phyloP scores from a whole-genome alignment of 371 early-diverging fungal species.

The Apophysomyces trapeziformis region DNA sequence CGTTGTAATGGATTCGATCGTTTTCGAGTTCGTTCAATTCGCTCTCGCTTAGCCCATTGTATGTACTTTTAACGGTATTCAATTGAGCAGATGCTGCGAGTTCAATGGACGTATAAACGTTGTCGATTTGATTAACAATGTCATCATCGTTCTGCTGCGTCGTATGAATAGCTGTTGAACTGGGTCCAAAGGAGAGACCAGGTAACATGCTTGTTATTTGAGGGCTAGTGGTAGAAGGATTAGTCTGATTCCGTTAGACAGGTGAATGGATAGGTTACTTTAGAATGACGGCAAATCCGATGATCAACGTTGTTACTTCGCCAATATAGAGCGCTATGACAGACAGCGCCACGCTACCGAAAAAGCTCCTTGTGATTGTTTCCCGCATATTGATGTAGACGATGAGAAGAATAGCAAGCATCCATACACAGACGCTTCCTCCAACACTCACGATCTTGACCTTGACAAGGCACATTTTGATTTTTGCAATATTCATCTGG shows the following conservation, averaged over 20 bases:
- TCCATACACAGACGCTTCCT: slow-evolving; percentile 28
- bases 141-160: slow-evolving; percentile 4
- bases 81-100: neutral
- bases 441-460: slow-evolving; percentile 25
- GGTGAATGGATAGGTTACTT: slow-evolving; percentile 27
- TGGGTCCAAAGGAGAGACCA: slow-evolving; percentile 8
- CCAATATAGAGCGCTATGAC: slow-evolving; percentile 37
- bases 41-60: neutral
- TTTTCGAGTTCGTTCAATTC: slow-evolving; percentile 20
- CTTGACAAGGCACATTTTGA: slow-evolving; percentile 36
- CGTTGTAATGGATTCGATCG: slow-evolving; percentile 37
- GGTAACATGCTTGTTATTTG: slow-evolving; percentile 23
- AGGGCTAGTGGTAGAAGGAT: slow-evolving; percentile 12
- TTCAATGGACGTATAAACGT: neutral
- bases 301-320: slow-evolving; percentile 30
- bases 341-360: slow-evolving; percentile 27
- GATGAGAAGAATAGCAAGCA: slow-evolving; percentile 30
- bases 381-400: slow-evolving; percentile 33
- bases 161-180: slow-evolving; percentile 5
- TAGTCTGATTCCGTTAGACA: neutral
- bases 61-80: neutral
- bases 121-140: neutral
- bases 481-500: slow-evolving; percentile 25
- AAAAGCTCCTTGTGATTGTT: slow-evolving; percentile 14
- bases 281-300: slow-evolving; percentile 33